These are phyloP conservation scores for Cyberlindnera japonica DNA, from an alignment of 805 yeast species.

Conservation along the genomic window DNA sequence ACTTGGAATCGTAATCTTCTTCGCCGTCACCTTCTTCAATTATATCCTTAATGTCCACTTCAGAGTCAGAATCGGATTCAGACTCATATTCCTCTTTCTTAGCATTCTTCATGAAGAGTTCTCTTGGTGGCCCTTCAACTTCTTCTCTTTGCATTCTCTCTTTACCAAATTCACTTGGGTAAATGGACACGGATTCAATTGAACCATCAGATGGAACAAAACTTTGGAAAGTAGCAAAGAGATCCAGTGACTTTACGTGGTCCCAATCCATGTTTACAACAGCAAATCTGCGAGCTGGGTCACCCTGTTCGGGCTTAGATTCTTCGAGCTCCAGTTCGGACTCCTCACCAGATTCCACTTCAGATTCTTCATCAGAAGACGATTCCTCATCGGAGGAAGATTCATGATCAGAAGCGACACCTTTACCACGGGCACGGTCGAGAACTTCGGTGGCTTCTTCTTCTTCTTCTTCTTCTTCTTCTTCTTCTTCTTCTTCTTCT, in stretches of 20 bases:
- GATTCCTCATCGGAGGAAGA: conserved; percentile 39
- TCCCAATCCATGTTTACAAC: conserved; percentile 98
- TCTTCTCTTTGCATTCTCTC: conserved; percentile 89
- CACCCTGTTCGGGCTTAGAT: conserved; percentile 76
- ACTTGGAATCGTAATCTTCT: conserved; percentile 78
- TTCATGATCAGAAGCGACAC: conserved; percentile 38
- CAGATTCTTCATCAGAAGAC: conserved; percentile 36
- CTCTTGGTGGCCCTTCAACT: conserved; percentile 87
- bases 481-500: conserved; percentile 33
- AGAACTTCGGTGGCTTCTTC: conserved; percentile 24
- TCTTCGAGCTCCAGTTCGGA: conserved; percentile 55
- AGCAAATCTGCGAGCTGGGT: conserved; percentile 78
- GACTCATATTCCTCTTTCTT: conserved; percentile 35
- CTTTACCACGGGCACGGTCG: conserved; percentile 71
- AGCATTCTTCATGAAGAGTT: conserved; percentile 50
- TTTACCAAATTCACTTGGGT: conserved; percentile 91
- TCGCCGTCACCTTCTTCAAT: conserved; percentile 81
- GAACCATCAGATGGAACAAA: conserved; percentile 77
- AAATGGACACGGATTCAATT: conserved; percentile 65
- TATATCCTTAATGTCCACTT: conserved; percentile 62
- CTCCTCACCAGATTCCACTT: conserved; percentile 39
- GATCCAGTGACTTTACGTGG: conserved; percentile 78
- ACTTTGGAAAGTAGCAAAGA: conserved; percentile 83
- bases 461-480: conserved; percentile 22
- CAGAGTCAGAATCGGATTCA: conserved; percentile 47